These are phyloP conservation scores for Berkeleyomyces basicola DNA, from an alignment of 2,329 filamentous ascomycete species.

Conservation along the genomic window DNA sequence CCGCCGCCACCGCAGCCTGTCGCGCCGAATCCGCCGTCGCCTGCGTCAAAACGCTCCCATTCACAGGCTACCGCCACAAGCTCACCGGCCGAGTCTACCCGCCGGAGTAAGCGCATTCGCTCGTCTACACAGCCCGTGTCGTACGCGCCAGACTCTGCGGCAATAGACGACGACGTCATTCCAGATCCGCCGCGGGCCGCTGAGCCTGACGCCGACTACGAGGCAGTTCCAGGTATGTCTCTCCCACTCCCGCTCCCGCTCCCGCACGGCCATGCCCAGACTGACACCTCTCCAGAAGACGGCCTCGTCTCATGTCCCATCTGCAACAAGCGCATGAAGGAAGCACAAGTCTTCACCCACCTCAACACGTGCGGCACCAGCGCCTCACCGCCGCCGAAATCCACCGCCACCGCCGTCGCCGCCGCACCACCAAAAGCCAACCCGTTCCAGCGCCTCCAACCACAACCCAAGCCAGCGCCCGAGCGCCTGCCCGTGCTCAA, in stretches of 20 bases:
- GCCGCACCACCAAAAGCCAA: background rate
- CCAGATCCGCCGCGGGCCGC: background rate
- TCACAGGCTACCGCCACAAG: conserved; percentile 20
- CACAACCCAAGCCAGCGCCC: conserved; percentile 18
- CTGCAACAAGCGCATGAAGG: conserved; percentile 65
- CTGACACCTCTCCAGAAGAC: conserved; percentile 34
- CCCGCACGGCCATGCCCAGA: background rate
- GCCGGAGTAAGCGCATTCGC: conserved; percentile 31
- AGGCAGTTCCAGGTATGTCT: conserved; percentile 20
- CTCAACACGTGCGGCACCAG: conserved; percentile 46
- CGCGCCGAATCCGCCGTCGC: conserved; percentile 40
- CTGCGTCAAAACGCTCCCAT: conserved; percentile 44
- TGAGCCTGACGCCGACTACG: conserved; percentile 18
- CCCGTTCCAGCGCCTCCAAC: conserved; percentile 17
- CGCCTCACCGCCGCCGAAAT: conserved; percentile 17
- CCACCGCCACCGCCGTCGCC: background rate
- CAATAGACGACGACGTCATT: background rate
- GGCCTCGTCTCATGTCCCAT: conserved; percentile 73
- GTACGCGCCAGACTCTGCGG: background rate
- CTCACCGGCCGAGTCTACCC: conserved; percentile 19
- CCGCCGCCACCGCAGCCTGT: background rate
- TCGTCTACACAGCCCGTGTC: conserved; percentile 24
- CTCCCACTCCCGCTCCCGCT: background rate
- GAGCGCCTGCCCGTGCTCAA: conserved; percentile 66
- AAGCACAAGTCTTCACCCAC: conserved; percentile 60